Evolutionary conservation across 305 asterid genomes (phyloP).

Genomic region (Andrographis paniculata): DNA sequence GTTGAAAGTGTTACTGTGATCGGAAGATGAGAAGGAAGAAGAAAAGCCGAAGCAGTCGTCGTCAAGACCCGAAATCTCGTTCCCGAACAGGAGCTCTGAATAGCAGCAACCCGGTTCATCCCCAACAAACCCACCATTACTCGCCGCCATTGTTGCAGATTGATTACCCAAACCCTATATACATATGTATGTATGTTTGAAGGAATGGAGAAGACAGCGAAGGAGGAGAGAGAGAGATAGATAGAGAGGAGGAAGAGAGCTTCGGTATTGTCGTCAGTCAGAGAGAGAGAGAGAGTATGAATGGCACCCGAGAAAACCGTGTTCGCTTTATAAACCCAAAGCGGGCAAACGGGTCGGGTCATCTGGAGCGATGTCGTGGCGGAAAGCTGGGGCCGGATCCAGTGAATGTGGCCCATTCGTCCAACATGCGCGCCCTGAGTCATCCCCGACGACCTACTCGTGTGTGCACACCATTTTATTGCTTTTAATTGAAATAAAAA

Average conservation of each 20-base stretch:
- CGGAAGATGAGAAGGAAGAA: slow-evolving; percentile 19
- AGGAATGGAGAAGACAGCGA: slow-evolving; percentile 18
- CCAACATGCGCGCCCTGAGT: slow-evolving; percentile 38
- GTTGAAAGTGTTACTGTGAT: not conserved
- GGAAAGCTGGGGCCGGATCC: slow-evolving; percentile 10
- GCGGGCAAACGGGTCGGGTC: not conserved
- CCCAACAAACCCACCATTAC: slow-evolving; percentile 29
- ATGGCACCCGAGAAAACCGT: slow-evolving; percentile 41
- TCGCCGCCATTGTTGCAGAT: slow-evolving; percentile 2
- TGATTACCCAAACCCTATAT: too few relatives aligned
- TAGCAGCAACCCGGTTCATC: slow-evolving; percentile 42
- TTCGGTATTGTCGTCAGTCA: slow-evolving; percentile 34
- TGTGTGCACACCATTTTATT: too few relatives aligned
- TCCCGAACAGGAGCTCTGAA: slow-evolving; percentile 50
- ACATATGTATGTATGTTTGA: slow-evolving; percentile 15
- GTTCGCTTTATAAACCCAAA: slow-evolving; percentile 20
- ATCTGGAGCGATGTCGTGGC: slow-evolving; percentile 22
- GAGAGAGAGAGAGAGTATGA: slow-evolving; percentile 26
- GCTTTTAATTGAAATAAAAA: not conserved
- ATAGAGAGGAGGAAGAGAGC: slow-evolving; percentile 1
- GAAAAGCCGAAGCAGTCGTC: slow-evolving; percentile 29
- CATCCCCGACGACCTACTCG: slow-evolving; percentile 8
- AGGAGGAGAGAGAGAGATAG: slow-evolving; percentile 11
- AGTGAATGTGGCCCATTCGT: slow-evolving; percentile 36
- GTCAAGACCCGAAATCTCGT: slow-evolving; percentile 25